Evolutionary conservation across 495 filamentous ascomycete genomes (phyloP).

Genomic region (Aspergillus diversus): DNA sequence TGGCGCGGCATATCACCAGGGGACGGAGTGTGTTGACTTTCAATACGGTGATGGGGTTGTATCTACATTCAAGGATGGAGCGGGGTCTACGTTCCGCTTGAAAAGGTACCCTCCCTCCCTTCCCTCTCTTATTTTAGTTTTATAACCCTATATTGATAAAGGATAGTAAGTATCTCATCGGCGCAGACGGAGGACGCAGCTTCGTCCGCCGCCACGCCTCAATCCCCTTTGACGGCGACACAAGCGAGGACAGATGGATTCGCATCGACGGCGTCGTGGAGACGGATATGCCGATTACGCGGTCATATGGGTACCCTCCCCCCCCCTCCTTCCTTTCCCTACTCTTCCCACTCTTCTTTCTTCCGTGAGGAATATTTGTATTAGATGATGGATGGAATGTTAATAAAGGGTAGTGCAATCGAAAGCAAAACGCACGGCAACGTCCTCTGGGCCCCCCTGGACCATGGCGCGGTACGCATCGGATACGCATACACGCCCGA

Average conservation of each 20-base stretch:
- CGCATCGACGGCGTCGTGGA: conserved; percentile 54
- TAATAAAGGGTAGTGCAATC: conserved; percentile 27
- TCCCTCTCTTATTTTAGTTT: too few species aligned
- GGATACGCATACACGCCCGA: conserved; percentile 58
- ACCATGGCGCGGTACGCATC: conserved; percentile 52
- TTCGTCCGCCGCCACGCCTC: conserved; percentile 44
- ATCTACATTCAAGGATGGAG: neutral
- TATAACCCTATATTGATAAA: neutral
- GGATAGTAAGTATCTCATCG: conserved; percentile 46
- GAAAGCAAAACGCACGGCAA: conserved; percentile 55
- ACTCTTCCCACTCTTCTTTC: too few species aligned
- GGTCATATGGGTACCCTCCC: conserved; percentile 11
- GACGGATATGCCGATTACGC: conserved; percentile 47
- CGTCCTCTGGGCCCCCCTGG: conserved; percentile 53
- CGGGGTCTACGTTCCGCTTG: neutral
- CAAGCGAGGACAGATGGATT: conserved; percentile 50
- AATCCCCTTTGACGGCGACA: conserved; percentile 50
- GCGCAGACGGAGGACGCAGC: conserved; percentile 51
- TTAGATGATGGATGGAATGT: too few species aligned
- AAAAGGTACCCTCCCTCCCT: conserved; percentile 19
- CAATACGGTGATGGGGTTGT: conserved; percentile 4
- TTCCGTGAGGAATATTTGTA: too few species aligned
- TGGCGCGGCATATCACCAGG: conserved; percentile 1
- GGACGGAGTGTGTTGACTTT: conserved; percentile 15
- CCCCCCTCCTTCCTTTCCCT: too few species aligned